A percentile compares a stretch with the other conserved stretches of the same genome.
phyloP scores from a whole-genome alignment of 192 early-diverging fungal genomes.

The Coemansia sp. region DNA sequence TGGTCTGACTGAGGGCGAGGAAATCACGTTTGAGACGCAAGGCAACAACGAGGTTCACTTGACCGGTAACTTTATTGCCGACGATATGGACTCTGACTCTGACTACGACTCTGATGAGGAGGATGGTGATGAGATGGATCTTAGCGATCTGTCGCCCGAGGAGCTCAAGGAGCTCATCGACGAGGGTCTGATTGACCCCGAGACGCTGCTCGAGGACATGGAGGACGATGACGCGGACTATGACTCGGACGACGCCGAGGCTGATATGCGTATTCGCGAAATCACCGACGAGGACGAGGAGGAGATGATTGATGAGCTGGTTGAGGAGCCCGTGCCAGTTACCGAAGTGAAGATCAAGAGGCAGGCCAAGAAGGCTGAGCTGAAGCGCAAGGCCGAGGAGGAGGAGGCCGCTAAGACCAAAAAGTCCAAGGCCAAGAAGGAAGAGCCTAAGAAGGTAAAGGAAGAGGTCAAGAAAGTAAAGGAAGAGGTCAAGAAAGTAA shows the following conservation, averaged over 20 bases:
- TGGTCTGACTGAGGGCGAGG: conserved; percentile 72
- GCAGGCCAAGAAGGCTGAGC: conserved; percentile 52
- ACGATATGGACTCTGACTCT: conserved; percentile 47
- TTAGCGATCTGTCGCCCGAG: conserved; percentile 22
- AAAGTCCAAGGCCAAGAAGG: conserved; percentile 48
- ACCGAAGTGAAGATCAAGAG: conserved; percentile 56
- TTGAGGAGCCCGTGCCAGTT: conserved; percentile 34
- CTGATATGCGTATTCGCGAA: conserved; percentile 48
- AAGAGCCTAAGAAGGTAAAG: conserved; percentile 13
- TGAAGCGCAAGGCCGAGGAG: conserved; percentile 32
- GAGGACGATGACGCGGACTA: conserved; percentile 49
- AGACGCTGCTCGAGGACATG: conserved; percentile 18
- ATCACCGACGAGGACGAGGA: conserved; percentile 43
- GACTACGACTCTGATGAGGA: conserved; percentile 49
- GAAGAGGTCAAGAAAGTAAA: conserved; percentile 15
- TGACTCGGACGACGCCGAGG: conserved; percentile 48
- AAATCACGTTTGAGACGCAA: conserved; percentile 70
- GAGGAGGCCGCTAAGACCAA: conserved; percentile 22
- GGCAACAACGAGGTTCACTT: conserved; percentile 60
- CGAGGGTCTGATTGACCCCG: conserved; percentile 33
- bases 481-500: conserved; percentile 8
- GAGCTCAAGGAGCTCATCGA: conserved; percentile 37
- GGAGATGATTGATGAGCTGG: conserved; percentile 38
- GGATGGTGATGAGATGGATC: conserved; percentile 33
- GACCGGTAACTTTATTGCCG: conserved; percentile 39